Evolutionary conservation across 73 alveolate species (phyloP).

Genomic region (Paramecium bursaria): DNA sequence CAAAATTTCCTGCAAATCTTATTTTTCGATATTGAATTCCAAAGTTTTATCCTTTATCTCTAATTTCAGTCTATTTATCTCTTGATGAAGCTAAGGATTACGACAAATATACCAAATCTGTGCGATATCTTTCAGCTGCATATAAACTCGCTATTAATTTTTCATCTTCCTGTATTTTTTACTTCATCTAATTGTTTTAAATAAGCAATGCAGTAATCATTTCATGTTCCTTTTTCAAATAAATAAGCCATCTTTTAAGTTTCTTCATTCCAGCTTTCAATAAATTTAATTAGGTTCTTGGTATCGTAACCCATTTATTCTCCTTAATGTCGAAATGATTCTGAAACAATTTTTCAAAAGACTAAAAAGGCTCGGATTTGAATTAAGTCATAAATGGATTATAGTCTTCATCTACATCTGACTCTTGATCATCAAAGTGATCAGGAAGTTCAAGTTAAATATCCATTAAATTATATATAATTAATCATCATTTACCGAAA

Average conservation of each 20-base stretch:
- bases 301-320: constrained; percentile 42
- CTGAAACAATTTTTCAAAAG: constrained; percentile 40
- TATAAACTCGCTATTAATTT: neutral
- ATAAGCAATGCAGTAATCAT: neutral
- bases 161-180: constrained; percentile 8
- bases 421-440: constrained; percentile 11
- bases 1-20: neutral
- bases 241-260: constrained; percentile 22
- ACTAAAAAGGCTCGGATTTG: constrained; percentile 16
- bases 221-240: constrained; percentile 13
- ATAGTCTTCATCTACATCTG: constrained; percentile 54
- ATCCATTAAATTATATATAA: constrained; percentile 12
- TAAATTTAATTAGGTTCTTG: constrained; percentile 38
- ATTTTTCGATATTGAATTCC: neutral
- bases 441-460: constrained; percentile 42
- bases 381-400: constrained; percentile 43
- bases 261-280: constrained; percentile 27
- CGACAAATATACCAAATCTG: neutral
- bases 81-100: constrained; percentile 11
- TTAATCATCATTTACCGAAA: constrained; percentile 12
- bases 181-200: constrained; percentile 10
- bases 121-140: constrained; percentile 7
- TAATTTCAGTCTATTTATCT: neutral
- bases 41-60: constrained; percentile 24
- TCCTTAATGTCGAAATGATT: constrained; percentile 37